Percentiles rank a stretch among this genome's conserved stretches.
Conservation (phyloP, 371 early-diverging fungal species). For the Phascolomyces articulosus region DNA sequence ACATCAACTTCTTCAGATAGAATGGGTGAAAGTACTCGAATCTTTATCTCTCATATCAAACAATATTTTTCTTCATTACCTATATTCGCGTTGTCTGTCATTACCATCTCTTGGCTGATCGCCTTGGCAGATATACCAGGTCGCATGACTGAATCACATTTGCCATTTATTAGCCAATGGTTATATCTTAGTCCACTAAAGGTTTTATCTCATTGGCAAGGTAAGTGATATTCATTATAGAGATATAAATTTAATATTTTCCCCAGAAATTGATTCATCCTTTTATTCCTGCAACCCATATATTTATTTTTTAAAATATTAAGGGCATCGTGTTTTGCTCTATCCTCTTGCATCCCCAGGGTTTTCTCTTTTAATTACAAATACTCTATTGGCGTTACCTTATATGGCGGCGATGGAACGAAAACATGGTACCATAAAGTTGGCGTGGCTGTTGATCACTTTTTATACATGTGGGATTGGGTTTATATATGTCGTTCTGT, state of each 20-base stretch:
- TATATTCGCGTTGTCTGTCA: conserved; percentile 8
- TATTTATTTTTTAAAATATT: too few species aligned
- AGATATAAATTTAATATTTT: too few species aligned
- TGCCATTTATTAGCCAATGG: conserved; percentile 2
- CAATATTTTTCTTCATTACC: conserved; percentile 20
- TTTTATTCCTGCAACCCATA: too few species aligned
- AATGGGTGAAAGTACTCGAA: conserved; percentile 23
- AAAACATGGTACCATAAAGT: conserved; percentile 19
- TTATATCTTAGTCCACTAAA: conserved; percentile 6
- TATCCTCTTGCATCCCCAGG: conserved; percentile 23
- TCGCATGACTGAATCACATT: background rate
- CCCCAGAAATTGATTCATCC: too few species aligned
- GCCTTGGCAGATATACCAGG: conserved; percentile 9
- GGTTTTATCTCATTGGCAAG: conserved; percentile 9
- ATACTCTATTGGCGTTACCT: conserved; percentile 21
- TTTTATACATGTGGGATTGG: conserved; percentile 16
- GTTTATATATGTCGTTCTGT: conserved; percentile 2
- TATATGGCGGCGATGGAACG: conserved; percentile 21
- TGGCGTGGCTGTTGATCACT: conserved; percentile 13
- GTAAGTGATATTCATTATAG: too few species aligned
- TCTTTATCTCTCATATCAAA: conserved; percentile 22
- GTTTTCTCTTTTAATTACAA: conserved; percentile 16
- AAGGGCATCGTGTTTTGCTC: conserved; percentile 22
- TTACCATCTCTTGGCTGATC: conserved; percentile 8
- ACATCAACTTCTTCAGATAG: background rate